phyloP scores from a whole-genome alignment of 768 basidiomycete genomes.

The Lepiota subincarnata region DNA sequence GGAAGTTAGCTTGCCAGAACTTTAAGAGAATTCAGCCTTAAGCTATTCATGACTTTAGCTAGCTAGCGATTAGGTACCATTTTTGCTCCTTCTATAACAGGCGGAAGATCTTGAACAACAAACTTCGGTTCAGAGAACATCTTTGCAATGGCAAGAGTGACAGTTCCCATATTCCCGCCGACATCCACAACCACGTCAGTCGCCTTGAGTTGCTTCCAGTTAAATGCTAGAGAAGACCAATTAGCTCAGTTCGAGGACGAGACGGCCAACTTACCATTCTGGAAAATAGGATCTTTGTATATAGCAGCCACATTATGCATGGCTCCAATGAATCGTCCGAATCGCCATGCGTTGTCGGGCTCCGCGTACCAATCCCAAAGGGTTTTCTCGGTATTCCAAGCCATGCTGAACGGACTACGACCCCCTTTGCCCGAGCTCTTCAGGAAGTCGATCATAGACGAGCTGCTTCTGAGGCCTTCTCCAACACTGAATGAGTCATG shows the following conservation, averaged over 20 bases:
- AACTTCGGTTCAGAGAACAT: conserved; percentile 17
- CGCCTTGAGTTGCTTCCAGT: conserved; percentile 21
- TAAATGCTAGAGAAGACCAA: conserved; percentile 16
- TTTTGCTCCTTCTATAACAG: conserved; percentile 15
- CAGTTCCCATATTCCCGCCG: conserved; percentile 24
- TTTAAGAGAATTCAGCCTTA: not conserved
- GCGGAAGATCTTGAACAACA: conserved; percentile 23
- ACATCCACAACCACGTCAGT: conserved; percentile 26
- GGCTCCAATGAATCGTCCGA: conserved; percentile 26
- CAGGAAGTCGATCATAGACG: conserved; percentile 29
- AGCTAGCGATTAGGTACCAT: not conserved
- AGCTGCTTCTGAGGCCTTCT: conserved; percentile 25
- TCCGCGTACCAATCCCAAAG: conserved; percentile 24
- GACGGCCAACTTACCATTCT: conserved; percentile 8
- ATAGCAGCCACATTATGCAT: conserved; percentile 26
- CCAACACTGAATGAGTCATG: conserved; percentile 20
- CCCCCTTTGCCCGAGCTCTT: conserved; percentile 26
- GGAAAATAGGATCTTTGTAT: conserved; percentile 18
- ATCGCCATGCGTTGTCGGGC: conserved; percentile 17
- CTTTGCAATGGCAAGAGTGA: conserved; percentile 20
- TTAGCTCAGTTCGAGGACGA: conserved; percentile 11
- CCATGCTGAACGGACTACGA: conserved; percentile 21
- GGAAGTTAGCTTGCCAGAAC: conserved; percentile 13
- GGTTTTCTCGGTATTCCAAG: conserved; percentile 18
- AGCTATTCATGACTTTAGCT: not conserved